Evolutionary conservation across 2,329 filamentous ascomycete species (phyloP), one percentile per base, ranked within the genome.

Genomic region (Diaporthe helianthi): DNA sequence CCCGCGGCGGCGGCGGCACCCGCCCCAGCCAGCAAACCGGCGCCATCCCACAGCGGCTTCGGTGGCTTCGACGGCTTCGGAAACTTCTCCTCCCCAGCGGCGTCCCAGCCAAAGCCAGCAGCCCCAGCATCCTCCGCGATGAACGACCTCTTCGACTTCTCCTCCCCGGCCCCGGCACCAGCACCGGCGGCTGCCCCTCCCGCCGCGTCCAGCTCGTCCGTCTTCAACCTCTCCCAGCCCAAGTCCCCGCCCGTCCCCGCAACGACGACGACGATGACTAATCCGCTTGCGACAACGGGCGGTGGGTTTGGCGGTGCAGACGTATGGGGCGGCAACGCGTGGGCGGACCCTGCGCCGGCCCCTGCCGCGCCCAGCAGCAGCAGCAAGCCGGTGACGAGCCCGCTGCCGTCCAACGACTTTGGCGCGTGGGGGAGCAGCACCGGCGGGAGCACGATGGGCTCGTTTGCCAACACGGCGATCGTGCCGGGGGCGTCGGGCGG

Each of bases 271-370:
- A 77, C 85, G 3, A 74, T 80, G 6, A 75, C 70, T 64, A 79
- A 72, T 68, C 79, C 73, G 71, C 77, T 76, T 72, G 80, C 72
- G 71, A 81, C 78, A 12, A 74, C 79, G 63, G 69, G 61, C 19
- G 69, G 61, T 22, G 72, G 73, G 69, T 49, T 69, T 22, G 83
- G 81, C 2, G 81, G 82, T 65, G 81, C 92, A 69, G 93, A 97
- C 76, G 90, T 94, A 0, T 98, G 94, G 93, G 94, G 93, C 54
- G 87, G 87, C 69, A 93, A 95, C 79, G 94, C 93, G 3, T 99
- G 96, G 96, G 87, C 86, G 70, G 89, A 90, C 12, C 83, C 90
- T 9, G 85, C 87, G 12, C 79, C 46, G 69, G 54, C 54, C 2
- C 36, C 54, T 17, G 36, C 36, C 2, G 12, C 36, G 36, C 12